A percentile compares a stretch with the other conserved stretches of the same genome.
phyloP scores from a whole-genome alignment of 2,329 filamentous ascomycete species.

The Lojkania enalia region DNA sequence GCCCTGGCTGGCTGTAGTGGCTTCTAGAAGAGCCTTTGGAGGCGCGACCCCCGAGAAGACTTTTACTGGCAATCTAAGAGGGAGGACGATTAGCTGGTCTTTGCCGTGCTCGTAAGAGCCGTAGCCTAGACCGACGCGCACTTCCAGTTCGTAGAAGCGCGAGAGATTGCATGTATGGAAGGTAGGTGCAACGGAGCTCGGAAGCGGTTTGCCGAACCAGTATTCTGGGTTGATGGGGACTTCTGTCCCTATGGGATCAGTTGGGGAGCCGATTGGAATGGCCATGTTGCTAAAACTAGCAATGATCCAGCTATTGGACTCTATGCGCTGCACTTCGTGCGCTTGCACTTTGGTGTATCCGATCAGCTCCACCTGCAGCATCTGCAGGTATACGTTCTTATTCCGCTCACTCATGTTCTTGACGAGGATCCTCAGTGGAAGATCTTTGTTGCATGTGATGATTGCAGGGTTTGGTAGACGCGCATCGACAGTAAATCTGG shows the following conservation, averaged over 20 bases:
- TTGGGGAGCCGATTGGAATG: constrained; percentile 66
- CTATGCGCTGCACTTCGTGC: constrained; percentile 71
- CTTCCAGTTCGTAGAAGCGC: constrained; percentile 79
- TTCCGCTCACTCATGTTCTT: constrained; percentile 72
- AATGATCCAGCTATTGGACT: constrained; percentile 76
- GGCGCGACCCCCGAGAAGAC: constrained; percentile 89
- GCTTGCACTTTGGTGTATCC: constrained; percentile 79
- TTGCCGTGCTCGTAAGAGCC: constrained; percentile 59
- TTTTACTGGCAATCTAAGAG: constrained; percentile 76
- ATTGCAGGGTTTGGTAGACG: constrained; percentile 85
- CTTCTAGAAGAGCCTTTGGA: constrained; percentile 72
- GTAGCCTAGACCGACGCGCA: constrained; percentile 77
- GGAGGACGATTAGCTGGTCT: constrained; percentile 77
- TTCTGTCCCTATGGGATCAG: constrained; percentile 66
- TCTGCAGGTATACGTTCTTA: constrained; percentile 74
- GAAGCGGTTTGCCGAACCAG: constrained; percentile 74
- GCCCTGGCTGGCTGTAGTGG: constrained; percentile 51
- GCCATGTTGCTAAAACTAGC: constrained; percentile 71
- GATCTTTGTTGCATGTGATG: constrained; percentile 82
- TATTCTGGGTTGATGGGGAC: constrained; percentile 68
- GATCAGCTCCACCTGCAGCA: constrained; percentile 79
- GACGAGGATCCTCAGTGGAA: constrained; percentile 79
- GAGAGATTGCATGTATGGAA: constrained; percentile 89
- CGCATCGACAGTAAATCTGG: constrained; percentile 75
- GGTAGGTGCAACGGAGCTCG: constrained; percentile 82